Percentiles rank a stretch among this genome's conserved stretches.
These are phyloP conservation scores for Arxiozyma bovina DNA, from an alignment of 1,139 yeast species.

Conservation along the genomic window DNA sequence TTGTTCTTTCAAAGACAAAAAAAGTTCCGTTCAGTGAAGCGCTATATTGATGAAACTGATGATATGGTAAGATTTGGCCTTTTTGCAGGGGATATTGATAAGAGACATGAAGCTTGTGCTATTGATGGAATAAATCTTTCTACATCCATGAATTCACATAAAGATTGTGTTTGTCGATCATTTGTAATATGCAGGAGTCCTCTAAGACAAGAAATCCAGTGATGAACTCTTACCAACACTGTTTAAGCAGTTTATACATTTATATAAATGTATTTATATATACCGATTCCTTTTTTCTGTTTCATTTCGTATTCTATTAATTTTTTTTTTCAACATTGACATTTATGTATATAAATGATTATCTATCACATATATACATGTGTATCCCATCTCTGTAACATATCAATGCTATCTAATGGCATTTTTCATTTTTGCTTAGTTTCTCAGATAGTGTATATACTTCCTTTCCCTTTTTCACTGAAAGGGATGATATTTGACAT, in stretches of 20 bases:
- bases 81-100: constrained; percentile 16
- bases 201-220: constrained; percentile 3
- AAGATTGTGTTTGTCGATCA: constrained; percentile 15
- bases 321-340: too few relatives aligned
- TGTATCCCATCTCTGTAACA: background rate
- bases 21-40: background rate
- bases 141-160: background rate
- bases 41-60: background rate
- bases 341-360: too few relatives aligned
- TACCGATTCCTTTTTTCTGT: too few relatives aligned
- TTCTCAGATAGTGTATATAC: too few relatives aligned
- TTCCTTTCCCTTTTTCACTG: background rate
- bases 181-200: constrained; percentile 19
- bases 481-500: background rate
- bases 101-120: background rate
- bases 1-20: background rate
- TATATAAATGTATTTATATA: background rate
- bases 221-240: background rate
- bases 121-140: background rate
- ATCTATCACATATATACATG: background rate
- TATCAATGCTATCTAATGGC: background rate
- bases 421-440: background rate
- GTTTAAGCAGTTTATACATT: background rate
- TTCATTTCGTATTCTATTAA: too few relatives aligned
- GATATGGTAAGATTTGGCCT: background rate